phyloP scores from a whole-genome alignment of 306 rosid genomes.

The Cucurbita argyrosperma region DNA sequence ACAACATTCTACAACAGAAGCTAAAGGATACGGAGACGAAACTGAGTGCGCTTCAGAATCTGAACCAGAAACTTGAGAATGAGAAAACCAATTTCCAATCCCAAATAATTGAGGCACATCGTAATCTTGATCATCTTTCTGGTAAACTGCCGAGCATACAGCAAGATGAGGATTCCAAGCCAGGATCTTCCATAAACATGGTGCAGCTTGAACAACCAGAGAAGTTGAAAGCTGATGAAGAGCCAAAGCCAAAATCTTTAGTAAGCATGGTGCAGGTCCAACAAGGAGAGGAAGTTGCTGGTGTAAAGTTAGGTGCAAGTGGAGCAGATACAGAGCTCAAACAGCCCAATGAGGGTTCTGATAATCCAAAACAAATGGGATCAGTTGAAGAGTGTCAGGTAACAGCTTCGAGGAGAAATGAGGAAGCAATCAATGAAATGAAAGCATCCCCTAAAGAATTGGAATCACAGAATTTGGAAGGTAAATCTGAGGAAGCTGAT shows the following conservation, averaged over 20 bases:
- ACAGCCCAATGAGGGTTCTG: neutral
- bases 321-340: neutral
- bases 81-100: constrained; percentile 45
- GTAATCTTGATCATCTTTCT: constrained; percentile 44
- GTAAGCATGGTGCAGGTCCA: constrained; percentile 8
- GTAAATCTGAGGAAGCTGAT: constrained; percentile 13
- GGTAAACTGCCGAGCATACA: constrained; percentile 31
- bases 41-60: constrained; percentile 33
- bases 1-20: constrained; percentile 27
- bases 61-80: constrained; percentile 31
- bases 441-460: constrained; percentile 14
- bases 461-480: constrained; percentile 3
- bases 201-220: constrained; percentile 13
- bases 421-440: constrained; percentile 3
- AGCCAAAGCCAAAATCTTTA: constrained; percentile 5
- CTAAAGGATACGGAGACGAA: constrained; percentile 54
- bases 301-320: constrained; percentile 5
- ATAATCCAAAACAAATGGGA: neutral
- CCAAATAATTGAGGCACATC: constrained; percentile 39
- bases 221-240: constrained; percentile 8
- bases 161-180: constrained; percentile 32
- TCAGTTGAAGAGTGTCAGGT: constrained; percentile 11
- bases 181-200: neutral
- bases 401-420: constrained; percentile 14
- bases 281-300: constrained; percentile 11